Conservation (phyloP, 495 filamentous ascomycete genomes). For the Massariosphaeria phaeospora region DNA sequence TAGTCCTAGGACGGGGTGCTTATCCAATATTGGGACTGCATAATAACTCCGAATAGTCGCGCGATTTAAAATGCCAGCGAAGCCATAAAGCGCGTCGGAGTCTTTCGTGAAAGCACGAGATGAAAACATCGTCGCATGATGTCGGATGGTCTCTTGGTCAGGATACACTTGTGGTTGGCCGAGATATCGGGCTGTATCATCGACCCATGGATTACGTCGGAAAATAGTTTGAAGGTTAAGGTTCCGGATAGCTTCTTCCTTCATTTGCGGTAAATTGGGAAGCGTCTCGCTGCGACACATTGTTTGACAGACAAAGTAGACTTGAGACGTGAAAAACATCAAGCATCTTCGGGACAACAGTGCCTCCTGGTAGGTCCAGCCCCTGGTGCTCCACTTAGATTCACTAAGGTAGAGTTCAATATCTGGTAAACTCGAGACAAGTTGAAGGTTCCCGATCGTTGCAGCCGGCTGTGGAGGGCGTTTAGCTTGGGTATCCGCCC, state of each 20-base stretch:
- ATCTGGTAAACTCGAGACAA: not conserved
- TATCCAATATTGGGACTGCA: not conserved
- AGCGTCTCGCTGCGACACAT: not conserved
- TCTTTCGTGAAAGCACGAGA: not conserved
- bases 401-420: not conserved
- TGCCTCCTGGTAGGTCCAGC: conserved; percentile 15
- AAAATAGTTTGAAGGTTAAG: not conserved
- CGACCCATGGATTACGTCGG: not conserved
- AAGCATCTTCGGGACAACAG: conserved; percentile 2
- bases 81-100: not conserved
- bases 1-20: not conserved
- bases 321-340: not conserved
- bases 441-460: not conserved
- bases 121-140: not conserved
- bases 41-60: not conserved
- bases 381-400: conserved; percentile 8
- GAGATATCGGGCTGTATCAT: not conserved
- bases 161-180: not conserved
- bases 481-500: not conserved
- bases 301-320: conserved; percentile 4
- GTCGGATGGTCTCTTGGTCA: not conserved
- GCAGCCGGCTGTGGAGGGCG: conserved; percentile 4
- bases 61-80: not conserved
- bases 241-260: not conserved
- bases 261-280: no score